Evolutionary conservation across 495 filamentous ascomycete genomes (phyloP).

Genomic region (Oleoguttula mirabilis): DNA sequence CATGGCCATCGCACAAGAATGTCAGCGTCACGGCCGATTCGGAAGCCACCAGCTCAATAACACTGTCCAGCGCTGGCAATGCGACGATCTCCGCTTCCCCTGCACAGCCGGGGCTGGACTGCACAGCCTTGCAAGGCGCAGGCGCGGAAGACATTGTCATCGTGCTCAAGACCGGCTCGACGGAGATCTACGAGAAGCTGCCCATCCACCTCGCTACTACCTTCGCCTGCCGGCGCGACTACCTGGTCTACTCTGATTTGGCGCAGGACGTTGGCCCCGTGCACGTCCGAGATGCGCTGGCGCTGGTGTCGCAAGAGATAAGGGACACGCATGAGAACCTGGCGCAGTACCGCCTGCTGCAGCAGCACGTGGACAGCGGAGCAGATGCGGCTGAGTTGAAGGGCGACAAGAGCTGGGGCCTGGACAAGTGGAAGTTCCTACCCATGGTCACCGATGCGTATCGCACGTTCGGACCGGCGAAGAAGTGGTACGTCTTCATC

Average conservation of each 20-base stretch:
- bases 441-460: constrained; percentile 48
- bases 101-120: too few species aligned
- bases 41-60: too few species aligned
- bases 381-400: neutral
- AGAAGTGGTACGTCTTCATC: constrained; percentile 56
- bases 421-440: constrained; percentile 63
- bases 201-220: constrained; percentile 37
- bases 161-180: constrained; percentile 22
- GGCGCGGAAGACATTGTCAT: constrained; percentile 24
- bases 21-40: too few species aligned
- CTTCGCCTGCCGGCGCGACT: constrained; percentile 39
- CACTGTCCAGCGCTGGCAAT: too few species aligned
- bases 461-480: constrained; percentile 32
- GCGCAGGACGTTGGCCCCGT: constrained; percentile 35
- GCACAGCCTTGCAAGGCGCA: too few species aligned
- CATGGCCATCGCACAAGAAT: too few species aligned
- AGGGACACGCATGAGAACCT: neutral
- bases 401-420: constrained; percentile 35
- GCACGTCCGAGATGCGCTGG: constrained; percentile 31
- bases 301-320: neutral
- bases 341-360: neutral
- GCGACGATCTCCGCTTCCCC: too few species aligned
- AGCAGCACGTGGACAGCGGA: neutral
- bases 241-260: constrained; percentile 43
- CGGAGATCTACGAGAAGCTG: constrained; percentile 20